Percentiles rank a stretch among this genome's conserved stretches.
Conservation (phyloP, 495 filamentous ascomycete species). For the Aspergillus ostianus region DNA sequence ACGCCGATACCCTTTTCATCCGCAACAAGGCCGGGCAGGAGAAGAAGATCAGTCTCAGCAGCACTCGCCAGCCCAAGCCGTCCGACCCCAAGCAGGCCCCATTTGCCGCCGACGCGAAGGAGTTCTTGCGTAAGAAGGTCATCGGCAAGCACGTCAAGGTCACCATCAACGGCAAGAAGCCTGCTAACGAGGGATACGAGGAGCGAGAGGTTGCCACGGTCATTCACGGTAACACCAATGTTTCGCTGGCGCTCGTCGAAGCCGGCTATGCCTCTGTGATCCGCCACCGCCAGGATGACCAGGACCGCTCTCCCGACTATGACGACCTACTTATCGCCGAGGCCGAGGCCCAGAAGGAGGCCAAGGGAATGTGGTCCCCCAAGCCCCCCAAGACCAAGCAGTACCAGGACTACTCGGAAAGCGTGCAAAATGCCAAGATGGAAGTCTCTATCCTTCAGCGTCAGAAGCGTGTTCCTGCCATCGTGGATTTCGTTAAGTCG, state of each 20-base stretch:
- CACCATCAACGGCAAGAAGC: constrained; percentile 83
- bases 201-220: constrained; percentile 93
- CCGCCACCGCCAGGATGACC: constrained; percentile 87
- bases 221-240: constrained; percentile 77
- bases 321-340: constrained; percentile 90
- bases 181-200: constrained; percentile 87
- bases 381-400: constrained; percentile 78
- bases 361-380: constrained; percentile 90
- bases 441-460: constrained; percentile 81
- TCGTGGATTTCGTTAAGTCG: constrained; percentile 97
- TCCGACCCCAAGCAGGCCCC: constrained; percentile 78
- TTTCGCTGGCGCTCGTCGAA: constrained; percentile 80
- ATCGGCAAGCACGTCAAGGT: constrained; percentile 95
- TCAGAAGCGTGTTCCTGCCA: constrained; percentile 86
- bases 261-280: constrained; percentile 92
- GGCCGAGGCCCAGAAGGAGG: constrained; percentile 76
- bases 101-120: constrained; percentile 90
- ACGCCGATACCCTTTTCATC: constrained; percentile 84
- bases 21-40: constrained; percentile 80
- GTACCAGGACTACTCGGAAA: constrained; percentile 89
- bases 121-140: constrained; percentile 87
- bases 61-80: constrained; percentile 85
- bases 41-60: constrained; percentile 88
- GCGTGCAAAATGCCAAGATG: constrained; percentile 89
- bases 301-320: constrained; percentile 88